These are phyloP conservation scores for Fomitiporia mediterranea DNA, from an alignment of 1,284 basidiomycete genomes.

Conservation along the genomic window DNA sequence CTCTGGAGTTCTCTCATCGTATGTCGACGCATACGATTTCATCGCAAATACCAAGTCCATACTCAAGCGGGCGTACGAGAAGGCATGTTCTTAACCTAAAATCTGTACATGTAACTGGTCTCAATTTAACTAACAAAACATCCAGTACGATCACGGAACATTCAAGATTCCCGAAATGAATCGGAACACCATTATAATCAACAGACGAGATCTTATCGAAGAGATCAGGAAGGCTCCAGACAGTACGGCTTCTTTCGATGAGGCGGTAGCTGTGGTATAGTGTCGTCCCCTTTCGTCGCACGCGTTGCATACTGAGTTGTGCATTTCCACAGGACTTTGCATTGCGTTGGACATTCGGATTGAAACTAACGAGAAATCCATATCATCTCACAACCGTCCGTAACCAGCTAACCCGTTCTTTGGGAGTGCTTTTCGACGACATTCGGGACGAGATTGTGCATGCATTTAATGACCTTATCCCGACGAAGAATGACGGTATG, in stretches of 20 bases:
- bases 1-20: slow-evolving; percentile 4
- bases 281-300: background rate
- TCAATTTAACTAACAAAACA: no score
- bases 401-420: slow-evolving; percentile 25
- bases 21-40: slow-evolving; percentile 9
- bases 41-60: slow-evolving; percentile 8
- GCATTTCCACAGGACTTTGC: no score
- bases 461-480: slow-evolving; percentile 25
- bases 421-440: slow-evolving; percentile 24
- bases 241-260: slow-evolving; percentile 26
- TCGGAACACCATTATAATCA: slow-evolving; percentile 29
- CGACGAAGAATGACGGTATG: slow-evolving; percentile 21
- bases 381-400: slow-evolving; percentile 27
- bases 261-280: slow-evolving; percentile 27
- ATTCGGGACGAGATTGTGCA: slow-evolving; percentile 26
- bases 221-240: slow-evolving; percentile 33
- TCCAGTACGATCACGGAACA: slow-evolving; percentile 22
- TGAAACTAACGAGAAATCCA: slow-evolving; percentile 18
- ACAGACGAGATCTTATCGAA: slow-evolving; percentile 26
- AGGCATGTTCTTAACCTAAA: slow-evolving; percentile 3
- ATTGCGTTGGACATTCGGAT: slow-evolving; percentile 18
- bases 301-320: background rate
- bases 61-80: slow-evolving; percentile 2
- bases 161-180: slow-evolving; percentile 28
- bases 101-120: no score